Evolutionary conservation across 192 early-diverging fungal species (phyloP).

Genomic region (Backusella luteola): DNA sequence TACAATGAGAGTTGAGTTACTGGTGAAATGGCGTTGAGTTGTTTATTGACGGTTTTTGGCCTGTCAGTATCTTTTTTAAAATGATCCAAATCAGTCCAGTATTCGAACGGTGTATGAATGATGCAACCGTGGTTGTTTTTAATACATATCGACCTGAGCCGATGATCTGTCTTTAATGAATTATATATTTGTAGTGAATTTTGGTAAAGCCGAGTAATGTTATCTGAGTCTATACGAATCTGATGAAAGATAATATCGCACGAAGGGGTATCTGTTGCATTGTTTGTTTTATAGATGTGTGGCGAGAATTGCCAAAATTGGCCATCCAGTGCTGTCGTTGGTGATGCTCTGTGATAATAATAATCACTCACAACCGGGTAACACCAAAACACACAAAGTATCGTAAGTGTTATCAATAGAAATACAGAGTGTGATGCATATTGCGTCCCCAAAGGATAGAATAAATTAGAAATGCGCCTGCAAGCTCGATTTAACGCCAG

Average conservation of each 20-base stretch:
- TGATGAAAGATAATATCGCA: constrained; percentile 8
- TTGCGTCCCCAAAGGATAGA: constrained; percentile 3
- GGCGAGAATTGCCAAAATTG: constrained; percentile 20
- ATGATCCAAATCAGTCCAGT: constrained; percentile 37
- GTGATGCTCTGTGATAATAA: neutral
- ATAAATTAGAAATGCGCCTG: neutral
- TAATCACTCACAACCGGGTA: constrained; percentile 1
- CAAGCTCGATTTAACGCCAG: constrained; percentile 4
- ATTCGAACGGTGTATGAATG: constrained; percentile 59
- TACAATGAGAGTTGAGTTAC: constrained; percentile 21
- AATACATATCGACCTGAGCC: neutral
- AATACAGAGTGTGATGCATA: constrained; percentile 1
- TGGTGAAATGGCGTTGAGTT: neutral
- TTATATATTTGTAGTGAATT: neutral
- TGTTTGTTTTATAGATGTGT: neutral
- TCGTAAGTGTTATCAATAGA: neutral
- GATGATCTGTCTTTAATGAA: neutral
- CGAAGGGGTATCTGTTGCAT: neutral
- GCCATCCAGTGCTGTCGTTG: neutral
- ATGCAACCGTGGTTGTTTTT: constrained; percentile 39
- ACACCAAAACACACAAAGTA: neutral
- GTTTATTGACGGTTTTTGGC: neutral
- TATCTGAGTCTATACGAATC: constrained; percentile 4
- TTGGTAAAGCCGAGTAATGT: neutral
- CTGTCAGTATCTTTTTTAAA: neutral